Percentiles rank a stretch among this genome's conserved stretches.
These are phyloP conservation scores for Aspergillus neoniger DNA, from an alignment of 2,329 filamentous ascomycete species.

Conservation along the genomic window DNA sequence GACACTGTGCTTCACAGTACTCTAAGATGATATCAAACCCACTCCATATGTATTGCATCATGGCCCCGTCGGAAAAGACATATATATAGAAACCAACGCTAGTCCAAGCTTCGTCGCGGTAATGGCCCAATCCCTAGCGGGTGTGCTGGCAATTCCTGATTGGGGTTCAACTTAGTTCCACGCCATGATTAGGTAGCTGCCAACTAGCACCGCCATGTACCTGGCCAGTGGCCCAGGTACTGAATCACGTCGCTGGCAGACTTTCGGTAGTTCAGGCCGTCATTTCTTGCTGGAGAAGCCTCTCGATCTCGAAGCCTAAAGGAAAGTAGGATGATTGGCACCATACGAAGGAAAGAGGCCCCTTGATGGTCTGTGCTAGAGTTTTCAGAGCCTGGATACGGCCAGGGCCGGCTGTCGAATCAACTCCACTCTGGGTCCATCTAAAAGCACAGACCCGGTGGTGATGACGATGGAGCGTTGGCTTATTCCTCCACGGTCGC, in stretches of 20 bases:
- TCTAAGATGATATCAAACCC: neutral
- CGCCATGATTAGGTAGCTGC: slow-evolving; percentile 5
- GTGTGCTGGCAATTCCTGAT: slow-evolving; percentile 10
- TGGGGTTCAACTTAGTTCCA: slow-evolving; percentile 3
- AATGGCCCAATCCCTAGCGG: slow-evolving; percentile 6
- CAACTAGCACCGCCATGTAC: neutral
- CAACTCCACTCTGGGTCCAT: slow-evolving; percentile 3
- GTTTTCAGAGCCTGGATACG: neutral
- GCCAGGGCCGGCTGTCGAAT: neutral
- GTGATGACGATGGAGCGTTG: neutral
- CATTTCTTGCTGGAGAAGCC: neutral
- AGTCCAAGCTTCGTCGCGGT: slow-evolving; percentile 1
- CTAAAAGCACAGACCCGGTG: slow-evolving; percentile 1
- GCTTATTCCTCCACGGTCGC: slow-evolving; percentile 2
- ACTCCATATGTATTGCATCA: slow-evolving; percentile 4
- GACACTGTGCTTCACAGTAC: neutral
- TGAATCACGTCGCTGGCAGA: neutral
- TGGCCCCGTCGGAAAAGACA: neutral
- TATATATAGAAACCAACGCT: slow-evolving; percentile 9
- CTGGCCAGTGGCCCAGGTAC: neutral
- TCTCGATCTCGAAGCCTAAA: neutral
- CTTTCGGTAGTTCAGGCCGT: neutral
- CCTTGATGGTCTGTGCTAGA: neutral
- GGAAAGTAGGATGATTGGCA: neutral
- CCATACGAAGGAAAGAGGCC: neutral